These are phyloP conservation scores for Cyberlindnera mrakii DNA, from an alignment of 805 yeast genomes.

Conservation along the genomic window DNA sequence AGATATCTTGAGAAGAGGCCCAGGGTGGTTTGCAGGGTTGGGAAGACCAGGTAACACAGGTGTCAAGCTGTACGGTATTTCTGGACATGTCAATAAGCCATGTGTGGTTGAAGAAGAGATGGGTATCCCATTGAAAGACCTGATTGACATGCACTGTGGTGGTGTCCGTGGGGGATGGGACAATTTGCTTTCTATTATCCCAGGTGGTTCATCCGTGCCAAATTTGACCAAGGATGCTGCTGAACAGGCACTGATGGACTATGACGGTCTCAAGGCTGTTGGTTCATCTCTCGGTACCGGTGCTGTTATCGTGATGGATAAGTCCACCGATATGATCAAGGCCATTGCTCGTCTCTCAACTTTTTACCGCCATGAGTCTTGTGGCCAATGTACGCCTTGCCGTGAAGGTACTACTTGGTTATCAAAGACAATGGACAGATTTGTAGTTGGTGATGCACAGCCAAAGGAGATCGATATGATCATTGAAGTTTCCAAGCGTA, in stretches of 20 bases:
- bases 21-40: slow-evolving; percentile 77
- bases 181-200: slow-evolving; percentile 78
- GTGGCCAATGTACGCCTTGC: slow-evolving; percentile 94
- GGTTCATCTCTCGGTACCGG: slow-evolving; percentile 91
- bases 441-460: slow-evolving; percentile 72
- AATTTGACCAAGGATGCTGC: slow-evolving; percentile 64
- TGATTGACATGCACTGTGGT: slow-evolving; percentile 85
- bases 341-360: slow-evolving; percentile 82
- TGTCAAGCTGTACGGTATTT: slow-evolving; percentile 77
- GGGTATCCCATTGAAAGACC: slow-evolving; percentile 81
- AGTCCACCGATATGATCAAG: slow-evolving; percentile 75
- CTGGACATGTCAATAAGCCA: slow-evolving; percentile 89
- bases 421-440: slow-evolving; percentile 77
- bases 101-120: slow-evolving; percentile 92
- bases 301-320: slow-evolving; percentile 88
- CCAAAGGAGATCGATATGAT: slow-evolving; percentile 81
- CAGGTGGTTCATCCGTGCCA: slow-evolving; percentile 89
- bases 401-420: slow-evolving; percentile 92
- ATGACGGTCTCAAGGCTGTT: slow-evolving; percentile 76
- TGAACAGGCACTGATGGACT: slow-evolving; percentile 76
- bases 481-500: slow-evolving; percentile 75
- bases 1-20: slow-evolving; percentile 83
- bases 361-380: slow-evolving; percentile 86
- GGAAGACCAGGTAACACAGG: slow-evolving; percentile 86
- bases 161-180: slow-evolving; percentile 94